Base-by-base conservation (phyloP, 306 rosid species). In the Vicia villosa region DNA sequence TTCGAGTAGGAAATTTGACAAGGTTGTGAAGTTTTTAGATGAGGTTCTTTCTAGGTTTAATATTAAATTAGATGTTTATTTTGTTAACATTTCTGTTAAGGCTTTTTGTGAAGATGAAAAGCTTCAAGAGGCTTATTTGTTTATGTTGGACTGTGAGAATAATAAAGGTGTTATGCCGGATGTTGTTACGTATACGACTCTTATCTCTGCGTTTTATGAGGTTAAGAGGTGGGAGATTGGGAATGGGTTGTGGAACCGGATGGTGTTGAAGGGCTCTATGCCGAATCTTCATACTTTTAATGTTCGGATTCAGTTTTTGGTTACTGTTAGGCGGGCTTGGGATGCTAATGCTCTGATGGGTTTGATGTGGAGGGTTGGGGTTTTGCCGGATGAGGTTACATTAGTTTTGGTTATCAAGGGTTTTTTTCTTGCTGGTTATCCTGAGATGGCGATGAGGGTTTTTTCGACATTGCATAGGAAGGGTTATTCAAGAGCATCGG, bases 161-260 rank as follows among this genome's bases (percentile, higher is more conserved):
- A 14, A 63, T 67, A 24, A 67, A 59, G 89, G 91, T 28, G 74
- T 87, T 72, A n/a, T 10, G 22, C 94, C 92, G 0, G 96, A 90
- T 83, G 83, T 80, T 49, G 40, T 90, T 40, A 88, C 96, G 1
- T 90, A 84, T 50, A 90, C 96, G 0, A 88, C 95, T 14, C 86
- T 88, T 28, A 73, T 90, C 9, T 81, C 92, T 1, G 88, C 88
- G 9, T 86, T 84, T 86, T 90, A 88, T 70, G 64, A 81, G 66
- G 30, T 41, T 34, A 83, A 45, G 50, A 70, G 74, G 10, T 84
- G 75, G 8, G 90, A 73, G 58, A 78, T 86, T 80, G 91, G 88
- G 11, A 90, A 88, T 81, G 95, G 96, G 2, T 73, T 90, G 70
- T 88, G 96, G 95, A 90, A 90, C 73, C 74, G 80, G 41, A 88